Conservation (phyloP, 495 filamentous ascomycete genomes). For the Xylaria palmicola region DNA sequence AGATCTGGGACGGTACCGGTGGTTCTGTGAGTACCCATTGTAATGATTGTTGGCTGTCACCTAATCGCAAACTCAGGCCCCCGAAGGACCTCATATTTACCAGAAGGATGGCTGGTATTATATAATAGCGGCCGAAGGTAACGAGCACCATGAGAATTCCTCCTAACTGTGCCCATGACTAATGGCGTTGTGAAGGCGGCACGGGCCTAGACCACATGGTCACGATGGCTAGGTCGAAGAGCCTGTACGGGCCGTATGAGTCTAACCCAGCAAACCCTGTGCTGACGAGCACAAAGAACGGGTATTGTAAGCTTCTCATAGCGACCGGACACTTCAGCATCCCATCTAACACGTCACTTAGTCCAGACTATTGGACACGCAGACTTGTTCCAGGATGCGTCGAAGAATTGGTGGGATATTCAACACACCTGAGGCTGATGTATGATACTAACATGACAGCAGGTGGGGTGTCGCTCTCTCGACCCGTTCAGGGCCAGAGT, state of each 20-base stretch:
- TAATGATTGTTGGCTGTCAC: background rate
- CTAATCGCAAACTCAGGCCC: constrained; percentile 33
- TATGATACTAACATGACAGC: background rate
- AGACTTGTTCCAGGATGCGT: constrained; percentile 3
- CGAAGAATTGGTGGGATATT: background rate
- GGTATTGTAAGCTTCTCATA: constrained; percentile 34
- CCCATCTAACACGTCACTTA: background rate
- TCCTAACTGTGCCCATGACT: background rate
- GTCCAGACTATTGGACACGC: constrained; percentile 7
- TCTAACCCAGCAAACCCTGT: constrained; percentile 52
- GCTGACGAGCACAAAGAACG: constrained; percentile 50
- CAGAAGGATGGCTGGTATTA: constrained; percentile 63
- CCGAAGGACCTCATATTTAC: constrained; percentile 67
- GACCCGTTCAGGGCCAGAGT: constrained; percentile 46
- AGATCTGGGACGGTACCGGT: constrained; percentile 45
- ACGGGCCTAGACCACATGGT: constrained; percentile 56
- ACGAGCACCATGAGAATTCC: background rate
- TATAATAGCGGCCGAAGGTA: constrained; percentile 63
- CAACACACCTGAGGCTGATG: background rate
- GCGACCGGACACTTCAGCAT: no score
- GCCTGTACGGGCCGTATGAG: constrained; percentile 56
- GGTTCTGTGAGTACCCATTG: constrained; percentile 25
- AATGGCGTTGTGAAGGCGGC: constrained; percentile 35
- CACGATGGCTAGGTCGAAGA: constrained; percentile 50
- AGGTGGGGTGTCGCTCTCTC: constrained; percentile 47